These are phyloP conservation scores for Backusella macrospora DNA, from an alignment of 192 early-diverging fungal genomes.

Conservation along the genomic window DNA sequence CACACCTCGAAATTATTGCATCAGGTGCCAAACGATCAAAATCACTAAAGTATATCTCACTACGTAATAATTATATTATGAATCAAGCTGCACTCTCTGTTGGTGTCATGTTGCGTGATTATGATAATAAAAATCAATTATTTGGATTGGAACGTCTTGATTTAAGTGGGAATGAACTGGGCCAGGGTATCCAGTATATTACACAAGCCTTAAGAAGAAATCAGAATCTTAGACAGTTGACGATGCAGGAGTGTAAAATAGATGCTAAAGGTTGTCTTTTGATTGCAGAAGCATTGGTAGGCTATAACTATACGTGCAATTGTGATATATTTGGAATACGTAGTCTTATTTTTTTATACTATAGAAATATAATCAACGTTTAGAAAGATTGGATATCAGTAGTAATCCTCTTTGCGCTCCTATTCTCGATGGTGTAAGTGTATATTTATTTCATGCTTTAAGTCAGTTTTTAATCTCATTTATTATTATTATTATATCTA, in stretches of 20 bases:
- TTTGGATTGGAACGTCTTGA: slow-evolving; percentile 45
- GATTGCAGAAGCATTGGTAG: slow-evolving; percentile 57
- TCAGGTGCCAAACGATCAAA: slow-evolving; percentile 46
- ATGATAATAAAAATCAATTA: slow-evolving; percentile 41
- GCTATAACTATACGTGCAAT: background rate
- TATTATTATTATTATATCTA: background rate
- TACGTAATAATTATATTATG: slow-evolving; percentile 49
- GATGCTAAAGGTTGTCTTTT: slow-evolving; percentile 48
- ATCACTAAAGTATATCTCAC: slow-evolving; percentile 42
- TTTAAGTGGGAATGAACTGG: slow-evolving; percentile 50
- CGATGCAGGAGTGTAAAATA: slow-evolving; percentile 52
- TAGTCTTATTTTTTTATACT: background rate
- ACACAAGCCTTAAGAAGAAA: slow-evolving; percentile 57
- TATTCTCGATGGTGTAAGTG: slow-evolving; percentile 38
- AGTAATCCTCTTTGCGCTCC: slow-evolving; percentile 43
- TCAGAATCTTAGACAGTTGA: slow-evolving; percentile 46
- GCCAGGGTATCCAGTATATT: slow-evolving; percentile 56
- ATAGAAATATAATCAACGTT: slow-evolving; percentile 53
- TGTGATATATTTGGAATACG: background rate
- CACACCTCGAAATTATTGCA: slow-evolving; percentile 27
- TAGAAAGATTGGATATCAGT: slow-evolving; percentile 48
- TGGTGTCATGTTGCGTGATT: slow-evolving; percentile 59
- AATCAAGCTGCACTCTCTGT: slow-evolving; percentile 54
- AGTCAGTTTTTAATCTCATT: background rate
- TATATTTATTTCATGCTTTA: background rate